These are phyloP conservation scores for Penicillium mononematosum DNA, from an alignment of 495 filamentous ascomycete genomes.

Conservation along the genomic window DNA sequence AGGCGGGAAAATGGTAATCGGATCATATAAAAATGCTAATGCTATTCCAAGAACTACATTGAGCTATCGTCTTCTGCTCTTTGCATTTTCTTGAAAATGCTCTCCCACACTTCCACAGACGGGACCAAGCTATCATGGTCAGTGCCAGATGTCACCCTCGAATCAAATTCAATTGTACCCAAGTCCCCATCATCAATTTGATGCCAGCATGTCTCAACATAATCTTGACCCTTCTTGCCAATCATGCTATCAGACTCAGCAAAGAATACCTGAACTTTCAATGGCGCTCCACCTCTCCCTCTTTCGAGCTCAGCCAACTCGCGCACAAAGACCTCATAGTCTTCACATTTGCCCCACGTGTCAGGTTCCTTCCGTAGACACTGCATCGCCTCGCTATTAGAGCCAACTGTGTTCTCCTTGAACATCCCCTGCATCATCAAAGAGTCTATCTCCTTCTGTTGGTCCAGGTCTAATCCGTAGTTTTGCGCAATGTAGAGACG, in stretches of 20 bases:
- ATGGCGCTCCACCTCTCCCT: not conserved
- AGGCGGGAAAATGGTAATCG: too few relatives aligned
- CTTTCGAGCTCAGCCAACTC: constrained; percentile 17
- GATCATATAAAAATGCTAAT: too few relatives aligned
- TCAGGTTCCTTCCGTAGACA: constrained; percentile 29
- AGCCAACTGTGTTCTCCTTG: constrained; percentile 29
- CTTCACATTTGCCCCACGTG: constrained; percentile 30
- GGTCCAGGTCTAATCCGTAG: constrained; percentile 19
- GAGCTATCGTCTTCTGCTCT: not conserved
- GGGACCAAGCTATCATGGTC: constrained; percentile 35
- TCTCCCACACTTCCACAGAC: constrained; percentile 25
- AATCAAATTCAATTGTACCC: constrained; percentile 22
- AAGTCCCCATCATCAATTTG: not conserved
- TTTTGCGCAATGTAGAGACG: constrained; percentile 19
- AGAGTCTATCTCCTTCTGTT: constrained; percentile 25
- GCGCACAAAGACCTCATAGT: constrained; percentile 28
- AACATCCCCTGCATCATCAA: constrained; percentile 23
- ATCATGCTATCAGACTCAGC: constrained; percentile 32
- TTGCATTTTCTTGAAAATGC: constrained; percentile 15
- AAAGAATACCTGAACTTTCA: constrained; percentile 27
- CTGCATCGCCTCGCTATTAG: constrained; percentile 36
- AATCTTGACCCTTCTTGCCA: constrained; percentile 29
- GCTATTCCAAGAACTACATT: not conserved
- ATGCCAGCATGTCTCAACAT: constrained; percentile 36
- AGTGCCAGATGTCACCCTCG: constrained; percentile 16